Percentiles rank a stretch among this genome's conserved stretches.
phyloP scores from a whole-genome alignment of 1,284 basidiomycete species.

The Ganoderma boninense region DNA sequence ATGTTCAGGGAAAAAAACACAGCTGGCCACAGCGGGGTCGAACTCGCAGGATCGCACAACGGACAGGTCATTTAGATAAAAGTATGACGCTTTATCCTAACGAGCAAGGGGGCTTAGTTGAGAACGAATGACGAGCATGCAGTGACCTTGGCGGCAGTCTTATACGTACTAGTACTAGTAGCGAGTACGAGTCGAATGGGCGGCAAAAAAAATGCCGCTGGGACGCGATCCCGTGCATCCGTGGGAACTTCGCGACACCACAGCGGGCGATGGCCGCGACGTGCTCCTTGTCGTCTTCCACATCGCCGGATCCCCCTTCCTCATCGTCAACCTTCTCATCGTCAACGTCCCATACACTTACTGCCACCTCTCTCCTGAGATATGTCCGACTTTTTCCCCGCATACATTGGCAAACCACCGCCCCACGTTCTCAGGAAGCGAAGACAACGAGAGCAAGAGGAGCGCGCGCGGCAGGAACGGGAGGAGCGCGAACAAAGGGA shows the following conservation, averaged over 20 bases:
- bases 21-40: slow-evolving; percentile 89
- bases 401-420: slow-evolving; percentile 19
- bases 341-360: not conserved
- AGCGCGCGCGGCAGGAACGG: not conserved
- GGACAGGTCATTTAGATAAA: slow-evolving; percentile 27
- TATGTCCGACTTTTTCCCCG: slow-evolving; percentile 2
- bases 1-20: too few relatives aligned
- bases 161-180: too few relatives aligned
- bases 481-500: not conserved
- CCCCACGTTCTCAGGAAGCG: slow-evolving; percentile 8
- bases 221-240: slow-evolving; percentile 2
- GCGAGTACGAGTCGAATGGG: too few relatives aligned
- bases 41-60: slow-evolving; percentile 69
- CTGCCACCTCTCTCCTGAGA: not conserved
- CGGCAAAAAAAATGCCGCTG: not conserved
- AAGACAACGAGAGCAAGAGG: not conserved
- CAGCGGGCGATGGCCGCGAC: not conserved
- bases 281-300: not conserved
- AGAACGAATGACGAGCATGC: too few relatives aligned
- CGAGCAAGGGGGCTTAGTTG: too few relatives aligned
- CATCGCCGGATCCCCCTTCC: not conserved
- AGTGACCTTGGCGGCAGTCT: too few relatives aligned
- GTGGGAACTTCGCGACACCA: not conserved
- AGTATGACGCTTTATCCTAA: slow-evolving; percentile 84
- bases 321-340: not conserved